A percentile compares a stretch with the other conserved stretches of the same genome.
These are phyloP conservation scores for Cairneyella variabilis DNA, from an alignment of 495 filamentous ascomycete species.

Conservation along the genomic window DNA sequence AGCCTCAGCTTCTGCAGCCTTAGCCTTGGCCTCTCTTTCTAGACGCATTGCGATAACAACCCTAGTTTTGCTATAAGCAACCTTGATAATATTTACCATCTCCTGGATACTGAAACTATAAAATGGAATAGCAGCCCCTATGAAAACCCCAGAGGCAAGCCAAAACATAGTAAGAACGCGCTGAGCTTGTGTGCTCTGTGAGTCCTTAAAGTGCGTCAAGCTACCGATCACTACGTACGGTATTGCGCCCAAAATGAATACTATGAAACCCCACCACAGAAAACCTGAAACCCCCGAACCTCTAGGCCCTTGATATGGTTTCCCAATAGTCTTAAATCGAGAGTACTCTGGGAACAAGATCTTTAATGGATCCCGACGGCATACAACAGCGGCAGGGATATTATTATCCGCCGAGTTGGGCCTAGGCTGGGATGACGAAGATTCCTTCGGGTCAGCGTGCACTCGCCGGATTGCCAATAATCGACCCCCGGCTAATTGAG, in stretches of 20 bases:
- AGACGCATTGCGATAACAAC: too few relatives aligned
- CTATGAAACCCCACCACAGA: background rate
- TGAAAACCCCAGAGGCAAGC: conserved; percentile 22
- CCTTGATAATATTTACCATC: background rate
- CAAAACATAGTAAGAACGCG: conserved; percentile 31
- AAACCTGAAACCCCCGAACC: background rate
- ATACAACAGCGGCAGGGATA: background rate
- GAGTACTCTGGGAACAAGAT: background rate
- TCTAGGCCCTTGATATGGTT: background rate
- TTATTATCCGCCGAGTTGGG: background rate
- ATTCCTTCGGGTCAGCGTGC: too few relatives aligned
- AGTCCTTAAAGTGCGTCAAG: conserved; percentile 24
- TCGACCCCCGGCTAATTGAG: too few relatives aligned
- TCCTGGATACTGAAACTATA: background rate
- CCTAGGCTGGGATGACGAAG: conserved; percentile 29
- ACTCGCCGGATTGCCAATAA: too few relatives aligned
- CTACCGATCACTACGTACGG: conserved; percentile 24
- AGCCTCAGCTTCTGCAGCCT: background rate
- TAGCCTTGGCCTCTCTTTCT: background rate
- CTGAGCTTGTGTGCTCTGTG: conserved; percentile 24
- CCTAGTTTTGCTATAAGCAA: background rate
- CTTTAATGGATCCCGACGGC: background rate
- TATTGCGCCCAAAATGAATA: background rate
- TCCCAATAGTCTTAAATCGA: background rate
- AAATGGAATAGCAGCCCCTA: background rate